Percentiles rank a stretch among this genome's conserved stretches.
phyloP scores from a whole-genome alignment of 2,329 filamentous ascomycete species.

The Cryphonectria radicalis region DNA sequence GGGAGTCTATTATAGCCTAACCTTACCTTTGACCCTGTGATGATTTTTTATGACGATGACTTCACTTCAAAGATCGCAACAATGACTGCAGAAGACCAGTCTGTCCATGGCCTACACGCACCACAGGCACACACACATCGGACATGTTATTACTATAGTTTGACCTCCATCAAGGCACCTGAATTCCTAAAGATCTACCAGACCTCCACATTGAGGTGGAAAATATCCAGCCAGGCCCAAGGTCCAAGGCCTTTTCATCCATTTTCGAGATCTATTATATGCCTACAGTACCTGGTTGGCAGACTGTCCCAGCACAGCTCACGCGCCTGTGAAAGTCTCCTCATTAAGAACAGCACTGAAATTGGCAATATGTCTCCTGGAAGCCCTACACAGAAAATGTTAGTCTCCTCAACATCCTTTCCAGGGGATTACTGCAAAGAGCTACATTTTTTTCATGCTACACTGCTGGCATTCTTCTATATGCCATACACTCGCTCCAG shows the following conservation, averaged over 20 bases:
- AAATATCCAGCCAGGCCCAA: background rate
- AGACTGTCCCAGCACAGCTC: too few species aligned
- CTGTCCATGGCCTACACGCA: background rate
- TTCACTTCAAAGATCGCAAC: background rate
- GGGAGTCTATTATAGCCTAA: background rate
- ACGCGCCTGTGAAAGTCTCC: too few species aligned
- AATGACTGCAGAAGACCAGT: background rate
- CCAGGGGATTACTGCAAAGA: background rate
- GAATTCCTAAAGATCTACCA: background rate
- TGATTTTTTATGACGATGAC: background rate
- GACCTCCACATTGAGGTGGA: background rate
- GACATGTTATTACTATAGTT: too few species aligned
- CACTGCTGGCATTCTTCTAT: background rate
- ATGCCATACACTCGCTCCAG: background rate
- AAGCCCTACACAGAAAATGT: background rate
- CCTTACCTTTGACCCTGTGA: background rate
- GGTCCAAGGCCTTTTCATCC: background rate
- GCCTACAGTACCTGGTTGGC: too few species aligned
- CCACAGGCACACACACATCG: background rate
- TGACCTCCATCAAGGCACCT: too few species aligned
- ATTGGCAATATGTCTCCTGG: background rate
- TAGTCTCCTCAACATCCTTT: background rate
- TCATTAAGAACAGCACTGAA: background rate
- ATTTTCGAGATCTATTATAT: too few species aligned
- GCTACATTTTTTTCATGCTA: background rate